Percentiles rank a stretch among this genome's conserved stretches.
These are phyloP conservation scores for Colletotrichum endophyticum DNA, from an alignment of 2,329 filamentous ascomycete species.

Conservation along the genomic window DNA sequence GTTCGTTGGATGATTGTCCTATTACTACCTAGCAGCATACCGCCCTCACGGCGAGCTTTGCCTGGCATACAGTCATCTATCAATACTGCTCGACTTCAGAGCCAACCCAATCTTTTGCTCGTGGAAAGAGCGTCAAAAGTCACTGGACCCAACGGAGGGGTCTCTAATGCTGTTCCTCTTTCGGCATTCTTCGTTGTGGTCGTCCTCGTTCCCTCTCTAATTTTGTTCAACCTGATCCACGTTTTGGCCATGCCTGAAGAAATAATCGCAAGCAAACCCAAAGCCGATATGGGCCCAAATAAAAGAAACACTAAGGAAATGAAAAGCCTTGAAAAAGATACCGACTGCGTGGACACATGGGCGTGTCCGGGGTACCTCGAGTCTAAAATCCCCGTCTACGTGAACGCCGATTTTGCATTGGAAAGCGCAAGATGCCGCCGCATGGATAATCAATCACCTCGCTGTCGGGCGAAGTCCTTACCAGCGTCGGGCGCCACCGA, in stretches of 20 bases:
- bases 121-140: slow-evolving; percentile 9
- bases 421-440: slow-evolving; percentile 17
- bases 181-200: slow-evolving; percentile 11
- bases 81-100: background rate
- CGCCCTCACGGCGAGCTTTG: background rate
- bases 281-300: slow-evolving; percentile 2
- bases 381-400: slow-evolving; percentile 19
- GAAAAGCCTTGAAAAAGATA: slow-evolving; percentile 3
- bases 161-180: slow-evolving; percentile 12
- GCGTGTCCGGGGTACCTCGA: slow-evolving; percentile 2
- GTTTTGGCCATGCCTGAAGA: slow-evolving; percentile 16
- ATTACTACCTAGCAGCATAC: slow-evolving; percentile 6
- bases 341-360: background rate
- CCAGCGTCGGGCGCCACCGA: slow-evolving; percentile 54
- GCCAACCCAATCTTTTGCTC: slow-evolving; percentile 2
- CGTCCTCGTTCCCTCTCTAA: slow-evolving; percentile 15
- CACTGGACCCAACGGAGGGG: slow-evolving; percentile 7
- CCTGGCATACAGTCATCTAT: slow-evolving; percentile 17
- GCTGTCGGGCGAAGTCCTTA: slow-evolving; percentile 33
- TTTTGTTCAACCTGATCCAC: slow-evolving; percentile 21
- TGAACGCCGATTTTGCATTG: slow-evolving; percentile 20
- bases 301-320: background rate
- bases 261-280: slow-evolving; percentile 9
- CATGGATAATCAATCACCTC: slow-evolving; percentile 6
- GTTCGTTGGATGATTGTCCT: background rate